Conservation (phyloP, 257 asterid species). For the Ilex aquifolium region DNA sequence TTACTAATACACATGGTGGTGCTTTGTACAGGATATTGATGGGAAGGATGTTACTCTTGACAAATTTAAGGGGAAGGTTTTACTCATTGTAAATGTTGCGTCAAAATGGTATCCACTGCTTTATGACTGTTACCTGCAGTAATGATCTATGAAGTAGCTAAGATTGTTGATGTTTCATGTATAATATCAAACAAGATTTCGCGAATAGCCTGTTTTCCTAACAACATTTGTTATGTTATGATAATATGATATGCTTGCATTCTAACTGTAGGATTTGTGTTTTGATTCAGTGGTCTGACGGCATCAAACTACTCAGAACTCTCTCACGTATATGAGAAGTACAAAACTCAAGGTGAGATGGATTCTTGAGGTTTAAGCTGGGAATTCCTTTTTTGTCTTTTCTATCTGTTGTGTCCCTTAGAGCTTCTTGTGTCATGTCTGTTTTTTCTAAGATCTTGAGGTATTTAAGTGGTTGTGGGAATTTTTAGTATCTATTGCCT, state of each 20-base stretch:
- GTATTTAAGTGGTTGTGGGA: no score
- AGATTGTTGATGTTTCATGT: no score
- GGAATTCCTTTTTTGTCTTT: background rate
- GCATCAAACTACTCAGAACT: conserved; percentile 86
- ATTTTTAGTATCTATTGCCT: no score
- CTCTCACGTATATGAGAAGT: conserved; percentile 64
- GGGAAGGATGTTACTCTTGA: conserved; percentile 66
- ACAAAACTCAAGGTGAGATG: conserved; percentile 78
- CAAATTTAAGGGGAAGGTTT: conserved; percentile 73
- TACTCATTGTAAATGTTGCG: conserved; percentile 89
- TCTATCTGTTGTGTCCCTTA: background rate
- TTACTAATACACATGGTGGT: background rate
- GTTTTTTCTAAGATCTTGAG: no score
- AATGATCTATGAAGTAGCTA: background rate
- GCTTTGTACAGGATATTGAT: conserved; percentile 69
- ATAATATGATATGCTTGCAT: background rate
- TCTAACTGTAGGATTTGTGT: conserved; percentile 27
- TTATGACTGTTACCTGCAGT: background rate
- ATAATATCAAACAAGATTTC: no score
- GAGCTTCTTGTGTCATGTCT: background rate
- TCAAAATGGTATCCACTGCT: conserved; percentile 66
- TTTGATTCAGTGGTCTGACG: conserved; percentile 77
- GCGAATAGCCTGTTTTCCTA: no score
- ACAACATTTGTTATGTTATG: background rate
- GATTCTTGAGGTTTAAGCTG: background rate